Evolutionary conservation across 208 protist species (phyloP).

Genomic region (Zelonia costaricensis): DNA sequence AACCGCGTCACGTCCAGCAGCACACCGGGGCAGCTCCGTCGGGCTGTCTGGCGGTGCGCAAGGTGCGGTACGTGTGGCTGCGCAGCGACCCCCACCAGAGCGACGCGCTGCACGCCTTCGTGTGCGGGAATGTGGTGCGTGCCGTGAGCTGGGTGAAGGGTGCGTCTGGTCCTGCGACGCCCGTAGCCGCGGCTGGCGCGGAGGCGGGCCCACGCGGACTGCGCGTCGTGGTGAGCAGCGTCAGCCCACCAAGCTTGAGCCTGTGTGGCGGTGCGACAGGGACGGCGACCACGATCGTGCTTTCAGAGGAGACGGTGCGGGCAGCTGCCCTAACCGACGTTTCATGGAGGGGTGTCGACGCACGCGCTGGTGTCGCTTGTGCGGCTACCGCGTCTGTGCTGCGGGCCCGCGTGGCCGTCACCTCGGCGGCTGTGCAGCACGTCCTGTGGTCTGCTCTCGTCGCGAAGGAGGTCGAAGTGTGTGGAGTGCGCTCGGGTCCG

Average conservation of each 20-base stretch:
- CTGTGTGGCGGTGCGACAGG: constrained; percentile 22
- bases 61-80: constrained; percentile 14
- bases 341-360: too few relatives aligned
- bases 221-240: constrained; percentile 6
- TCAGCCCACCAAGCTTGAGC: constrained; percentile 13
- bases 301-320: constrained; percentile 16
- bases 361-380: too few relatives aligned
- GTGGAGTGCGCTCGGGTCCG: too few relatives aligned
- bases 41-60: not conserved
- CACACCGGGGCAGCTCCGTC: not conserved
- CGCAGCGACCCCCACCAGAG: constrained; percentile 7
- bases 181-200: not conserved
- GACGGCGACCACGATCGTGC: constrained; percentile 1
- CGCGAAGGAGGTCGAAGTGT: not conserved
- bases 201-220: not conserved
- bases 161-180: not conserved
- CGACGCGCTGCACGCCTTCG: constrained; percentile 1
- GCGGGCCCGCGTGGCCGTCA: constrained; percentile 26
- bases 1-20: not conserved
- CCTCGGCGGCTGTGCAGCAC: constrained; percentile 16
- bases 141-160: too few relatives aligned
- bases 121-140: too few relatives aligned
- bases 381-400: constrained; percentile 3
- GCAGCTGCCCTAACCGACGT: constrained; percentile 7
- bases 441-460: constrained; percentile 2